Conservation (phyloP, 345 rosid species). For the Euphorbia pulcherrima region DNA sequence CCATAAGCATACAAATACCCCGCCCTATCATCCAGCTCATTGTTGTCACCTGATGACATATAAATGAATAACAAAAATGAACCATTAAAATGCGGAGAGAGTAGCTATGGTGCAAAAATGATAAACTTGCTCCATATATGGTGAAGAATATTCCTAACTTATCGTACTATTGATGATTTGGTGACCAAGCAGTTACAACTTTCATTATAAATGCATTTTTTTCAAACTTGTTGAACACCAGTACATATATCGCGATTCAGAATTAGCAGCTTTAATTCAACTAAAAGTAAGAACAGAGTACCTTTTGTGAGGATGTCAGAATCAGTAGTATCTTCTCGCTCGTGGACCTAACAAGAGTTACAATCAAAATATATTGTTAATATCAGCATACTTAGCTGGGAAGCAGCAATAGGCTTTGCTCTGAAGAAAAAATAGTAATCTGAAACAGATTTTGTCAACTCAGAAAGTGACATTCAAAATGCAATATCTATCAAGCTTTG, state of each 20-base stretch:
- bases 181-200: neutral
- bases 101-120: neutral
- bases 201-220: neutral
- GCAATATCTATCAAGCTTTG: neutral
- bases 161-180: neutral
- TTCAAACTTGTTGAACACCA: neutral
- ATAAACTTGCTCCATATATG: neutral
- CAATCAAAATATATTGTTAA: neutral
- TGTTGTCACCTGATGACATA: slow-evolving; percentile 50
- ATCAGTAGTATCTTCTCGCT: slow-evolving; percentile 26
- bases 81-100: neutral
- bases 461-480: neutral
- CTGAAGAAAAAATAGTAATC: neutral
- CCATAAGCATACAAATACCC: slow-evolving; percentile 68
- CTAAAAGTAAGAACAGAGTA: slow-evolving; percentile 13
- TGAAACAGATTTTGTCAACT: neutral
- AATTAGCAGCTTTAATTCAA: slow-evolving; percentile 6
- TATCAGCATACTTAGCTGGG: neutral
- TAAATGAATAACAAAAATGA: neutral
- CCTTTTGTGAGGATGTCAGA: slow-evolving; percentile 48
- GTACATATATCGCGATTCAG: neutral
- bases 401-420: neutral
- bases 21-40: slow-evolving; percentile 69
- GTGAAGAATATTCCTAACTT: neutral
- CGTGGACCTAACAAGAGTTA: slow-evolving; percentile 34